A percentile compares a stretch with the other conserved stretches of the same genome.
Evolutionary conservation across 1,139 yeast genomes (phyloP).

Genomic region (Zygosaccharomyces pseudobailii): DNA sequence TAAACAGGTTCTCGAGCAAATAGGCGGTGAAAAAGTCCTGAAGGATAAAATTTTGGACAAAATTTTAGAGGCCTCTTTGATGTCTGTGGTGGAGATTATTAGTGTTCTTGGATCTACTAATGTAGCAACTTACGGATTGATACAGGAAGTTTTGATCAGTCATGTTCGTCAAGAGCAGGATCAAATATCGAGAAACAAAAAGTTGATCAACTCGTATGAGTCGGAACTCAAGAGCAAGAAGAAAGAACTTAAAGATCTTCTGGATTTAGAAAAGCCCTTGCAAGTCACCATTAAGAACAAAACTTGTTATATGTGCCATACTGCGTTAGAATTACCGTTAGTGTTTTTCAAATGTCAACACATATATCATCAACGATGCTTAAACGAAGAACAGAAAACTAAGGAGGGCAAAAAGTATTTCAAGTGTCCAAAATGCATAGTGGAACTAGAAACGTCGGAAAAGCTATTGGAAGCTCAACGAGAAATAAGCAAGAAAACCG

Average conservation of each 20-base stretch:
- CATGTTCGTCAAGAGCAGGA: conserved; percentile 55
- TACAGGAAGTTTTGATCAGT: conserved; percentile 64
- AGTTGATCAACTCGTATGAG: conserved; percentile 64
- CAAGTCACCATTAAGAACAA: conserved; percentile 65
- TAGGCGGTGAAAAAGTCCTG: conserved; percentile 50
- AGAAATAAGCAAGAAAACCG: conserved; percentile 56
- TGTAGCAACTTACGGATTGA: conserved; percentile 66
- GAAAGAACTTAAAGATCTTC: conserved; percentile 48
- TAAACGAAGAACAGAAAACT: conserved; percentile 42
- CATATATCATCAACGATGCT: conserved; percentile 79
- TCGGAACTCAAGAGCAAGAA: conserved; percentile 58
- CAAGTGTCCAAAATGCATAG: conserved; percentile 69
- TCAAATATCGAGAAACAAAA: conserved; percentile 65
- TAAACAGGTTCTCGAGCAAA: conserved; percentile 46
- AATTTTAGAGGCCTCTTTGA: conserved; percentile 49
- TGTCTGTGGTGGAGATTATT: conserved; percentile 74
- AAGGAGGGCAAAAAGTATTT: conserved; percentile 16
- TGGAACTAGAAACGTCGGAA: conserved; percentile 61
- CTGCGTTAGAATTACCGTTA: conserved; percentile 69
- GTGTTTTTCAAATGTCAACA: conserved; percentile 85
- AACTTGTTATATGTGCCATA: conserved; percentile 66
- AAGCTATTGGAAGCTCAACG: conserved; percentile 58
- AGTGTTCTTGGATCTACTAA: conserved; percentile 61
- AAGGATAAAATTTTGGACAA: conserved; percentile 44
- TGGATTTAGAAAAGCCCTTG: conserved; percentile 36